Evolutionary conservation across 2,329 filamentous ascomycete species (phyloP), one percentile per base, ranked within the genome.

Genomic region (Coniochaeta sp.): DNA sequence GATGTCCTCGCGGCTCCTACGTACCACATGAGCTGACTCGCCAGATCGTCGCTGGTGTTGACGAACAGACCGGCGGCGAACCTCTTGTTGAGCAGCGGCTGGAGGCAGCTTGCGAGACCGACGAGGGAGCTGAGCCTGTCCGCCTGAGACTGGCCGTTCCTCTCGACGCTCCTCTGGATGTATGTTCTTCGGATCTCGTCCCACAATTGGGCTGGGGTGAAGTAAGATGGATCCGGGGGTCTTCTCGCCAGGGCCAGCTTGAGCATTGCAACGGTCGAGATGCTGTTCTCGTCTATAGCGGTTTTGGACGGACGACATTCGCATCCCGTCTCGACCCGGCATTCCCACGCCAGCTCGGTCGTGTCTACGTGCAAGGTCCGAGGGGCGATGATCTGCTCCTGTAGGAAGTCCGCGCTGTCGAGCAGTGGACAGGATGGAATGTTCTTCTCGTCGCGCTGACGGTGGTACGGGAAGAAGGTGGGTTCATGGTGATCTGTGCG

Each of bases 301-400:
- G 43, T 47, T 3, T 4, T 22, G 28, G 26, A 28, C 40, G 7
- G 34, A 36, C 34, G 16, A 38, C 57, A 58, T 33, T 58, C 57
- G 57, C 57, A 58, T 9, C 31, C 36, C 12, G 31, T 44, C 24
- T 43, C n/a, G 36, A 19, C 24, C 5, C 57, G 11, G 38, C 57
- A 58, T n/a, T 58, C 57, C 57, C 57, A 58, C 1, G 43, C 36
- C 5, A 58, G 43, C 57, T 58, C 57, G n/a, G 57, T 31, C 36
- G 22, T 58, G 57, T 26, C 43, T 17, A 58, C n/a, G 38, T 58
- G 57, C 6, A 58, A 16, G 2, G 57, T 58, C 9, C 57, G 57
- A 5, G 57, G 57, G 14, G 57, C 36, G 22, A 58, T 14, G 34
- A 47, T 31, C 36, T 43, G 57, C 31, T 58, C 57, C 16, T 58